These are phyloP conservation scores for Boletellus emodensis DNA, from an alignment of 768 basidiomycete species.

Conservation along the genomic window DNA sequence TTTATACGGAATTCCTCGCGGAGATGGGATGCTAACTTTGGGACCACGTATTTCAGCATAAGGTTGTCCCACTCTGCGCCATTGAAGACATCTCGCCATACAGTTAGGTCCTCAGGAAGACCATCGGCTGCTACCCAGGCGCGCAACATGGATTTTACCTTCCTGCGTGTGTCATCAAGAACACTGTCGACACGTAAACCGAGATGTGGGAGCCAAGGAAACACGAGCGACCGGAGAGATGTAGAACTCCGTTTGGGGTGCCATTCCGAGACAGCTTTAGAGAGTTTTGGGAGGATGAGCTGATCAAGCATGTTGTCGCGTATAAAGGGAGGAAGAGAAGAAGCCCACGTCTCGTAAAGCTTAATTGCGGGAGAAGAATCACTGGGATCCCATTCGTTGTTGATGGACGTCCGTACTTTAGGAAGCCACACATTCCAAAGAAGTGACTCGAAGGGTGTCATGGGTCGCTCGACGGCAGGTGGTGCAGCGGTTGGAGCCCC, in stretches of 20 bases:
- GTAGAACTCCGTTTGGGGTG: constrained; percentile 53
- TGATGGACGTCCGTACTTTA: constrained; percentile 86
- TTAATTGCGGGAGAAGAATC: constrained; percentile 71
- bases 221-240: constrained; percentile 75
- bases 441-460: constrained; percentile 95
- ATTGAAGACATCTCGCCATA: constrained; percentile 87
- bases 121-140: constrained; percentile 70
- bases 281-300: constrained; percentile 89
- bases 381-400: constrained; percentile 88
- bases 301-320: constrained; percentile 95
- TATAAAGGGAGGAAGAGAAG: constrained; percentile 85
- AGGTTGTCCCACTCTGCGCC: constrained; percentile 85
- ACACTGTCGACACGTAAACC: constrained; percentile 79
- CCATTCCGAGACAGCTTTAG: constrained; percentile 83
- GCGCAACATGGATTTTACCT: constrained; percentile 75
- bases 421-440: constrained; percentile 96
- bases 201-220: constrained; percentile 93
- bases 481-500: constrained; percentile 40
- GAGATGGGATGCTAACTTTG: constrained; percentile 79
- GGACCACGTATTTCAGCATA: constrained; percentile 86
- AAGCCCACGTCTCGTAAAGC: constrained; percentile 85
- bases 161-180: constrained; percentile 82
- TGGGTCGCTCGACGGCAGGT: constrained; percentile 48
- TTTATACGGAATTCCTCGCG: constrained; percentile 88
- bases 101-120: constrained; percentile 66